Conservation (phyloP, 1,284 basidiomycete species). For the Paramarasmius palmivorus region DNA sequence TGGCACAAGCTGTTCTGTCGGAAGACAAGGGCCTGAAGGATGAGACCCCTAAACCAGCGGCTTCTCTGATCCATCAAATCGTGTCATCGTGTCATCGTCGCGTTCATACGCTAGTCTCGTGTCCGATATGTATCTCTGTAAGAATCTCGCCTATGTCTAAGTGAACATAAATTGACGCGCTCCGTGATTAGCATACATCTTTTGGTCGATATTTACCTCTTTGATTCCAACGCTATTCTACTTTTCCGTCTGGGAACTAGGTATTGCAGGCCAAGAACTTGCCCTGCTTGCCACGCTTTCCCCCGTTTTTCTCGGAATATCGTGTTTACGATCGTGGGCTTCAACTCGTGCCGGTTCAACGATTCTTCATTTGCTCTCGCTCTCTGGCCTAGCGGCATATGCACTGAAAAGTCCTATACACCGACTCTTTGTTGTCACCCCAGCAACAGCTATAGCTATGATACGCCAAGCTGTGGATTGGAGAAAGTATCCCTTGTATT, state of each 20-base stretch:
- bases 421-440: slow-evolving; percentile 58
- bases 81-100: neutral
- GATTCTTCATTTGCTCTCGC: slow-evolving; percentile 47
- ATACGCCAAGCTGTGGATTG: slow-evolving; percentile 58
- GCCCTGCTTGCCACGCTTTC: slow-evolving; percentile 70
- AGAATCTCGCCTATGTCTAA: slow-evolving; percentile 21
- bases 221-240: slow-evolving; percentile 88
- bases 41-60: neutral
- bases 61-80: neutral
- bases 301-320: slow-evolving; percentile 58
- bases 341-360: slow-evolving; percentile 49
- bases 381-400: slow-evolving; percentile 66
- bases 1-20: no score
- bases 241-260: slow-evolving; percentile 89
- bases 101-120: slow-evolving; percentile 38
- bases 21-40: neutral
- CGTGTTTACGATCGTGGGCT: slow-evolving; percentile 44
- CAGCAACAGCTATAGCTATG: slow-evolving; percentile 53
- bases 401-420: slow-evolving; percentile 52
- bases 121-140: slow-evolving; percentile 59
- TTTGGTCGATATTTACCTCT: slow-evolving; percentile 87
- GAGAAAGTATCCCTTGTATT: slow-evolving; percentile 48
- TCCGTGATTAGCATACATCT: slow-evolving; percentile 65
- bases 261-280: slow-evolving; percentile 76
- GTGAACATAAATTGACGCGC: slow-evolving; percentile 6